These are phyloP conservation scores for Beauveria varroae DNA, from an alignment of 2,329 filamentous ascomycete genomes.

Conservation along the genomic window DNA sequence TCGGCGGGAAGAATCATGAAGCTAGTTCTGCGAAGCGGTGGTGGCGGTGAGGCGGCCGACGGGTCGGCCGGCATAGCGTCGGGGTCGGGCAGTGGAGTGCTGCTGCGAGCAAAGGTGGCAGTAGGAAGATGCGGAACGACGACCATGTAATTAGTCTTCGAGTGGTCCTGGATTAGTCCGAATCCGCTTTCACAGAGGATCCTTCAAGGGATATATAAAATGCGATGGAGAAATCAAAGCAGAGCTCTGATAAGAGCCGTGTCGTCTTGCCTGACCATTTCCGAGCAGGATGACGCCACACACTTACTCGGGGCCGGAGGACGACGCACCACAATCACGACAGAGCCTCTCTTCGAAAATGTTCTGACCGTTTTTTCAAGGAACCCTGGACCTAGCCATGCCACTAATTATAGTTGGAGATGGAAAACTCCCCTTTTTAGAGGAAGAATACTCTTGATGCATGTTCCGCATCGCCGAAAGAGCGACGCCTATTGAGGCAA, in stretches of 20 bases:
- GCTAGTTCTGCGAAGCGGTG: neutral
- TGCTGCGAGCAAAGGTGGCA: neutral
- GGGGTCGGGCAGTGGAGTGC: neutral
- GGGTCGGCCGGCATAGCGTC: neutral
- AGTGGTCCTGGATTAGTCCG: too few relatives aligned
- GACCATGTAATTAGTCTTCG: too few relatives aligned
- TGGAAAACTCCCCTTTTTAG: neutral
- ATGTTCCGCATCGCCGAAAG: neutral
- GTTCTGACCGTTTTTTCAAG: too few relatives aligned
- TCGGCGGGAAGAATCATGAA: conserved; percentile 37
- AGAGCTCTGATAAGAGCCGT: too few relatives aligned
- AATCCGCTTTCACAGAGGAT: too few relatives aligned
- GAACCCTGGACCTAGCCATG: too few relatives aligned
- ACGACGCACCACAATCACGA: neutral
- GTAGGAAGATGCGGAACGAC: neutral
- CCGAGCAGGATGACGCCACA: neutral
- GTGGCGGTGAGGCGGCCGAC: neutral
- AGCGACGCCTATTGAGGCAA: neutral
- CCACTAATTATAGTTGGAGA: too few relatives aligned
- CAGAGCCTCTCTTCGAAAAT: neutral
- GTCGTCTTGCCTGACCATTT: neutral
- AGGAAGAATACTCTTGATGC: neutral
- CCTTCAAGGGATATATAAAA: too few relatives aligned
- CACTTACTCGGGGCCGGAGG: neutral
- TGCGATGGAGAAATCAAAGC: too few relatives aligned